phyloP scores from a whole-genome alignment of 2,329 filamentous ascomycete species.

The Colletotrichum chrysophilum region DNA sequence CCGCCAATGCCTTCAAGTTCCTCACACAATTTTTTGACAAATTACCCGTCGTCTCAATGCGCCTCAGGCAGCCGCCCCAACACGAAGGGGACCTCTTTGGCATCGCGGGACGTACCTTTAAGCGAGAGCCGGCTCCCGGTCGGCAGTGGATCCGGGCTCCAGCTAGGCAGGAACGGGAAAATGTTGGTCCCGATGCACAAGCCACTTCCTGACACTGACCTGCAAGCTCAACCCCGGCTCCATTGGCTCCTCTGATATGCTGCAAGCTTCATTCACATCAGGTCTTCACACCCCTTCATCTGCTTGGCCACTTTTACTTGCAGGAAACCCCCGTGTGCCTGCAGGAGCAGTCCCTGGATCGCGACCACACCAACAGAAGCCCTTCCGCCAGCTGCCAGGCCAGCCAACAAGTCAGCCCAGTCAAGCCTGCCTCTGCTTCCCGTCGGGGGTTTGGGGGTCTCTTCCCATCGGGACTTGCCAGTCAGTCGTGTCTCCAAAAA shows the following conservation, averaged over 20 bases:
- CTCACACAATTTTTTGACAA: not conserved
- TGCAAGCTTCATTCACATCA: not conserved
- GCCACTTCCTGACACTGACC: not conserved
- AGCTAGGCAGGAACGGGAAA: not conserved
- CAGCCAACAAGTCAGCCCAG: not conserved
- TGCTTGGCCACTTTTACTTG: slow-evolving; percentile 1
- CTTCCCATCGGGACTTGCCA: not conserved
- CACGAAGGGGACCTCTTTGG: not conserved
- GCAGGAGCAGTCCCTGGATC: slow-evolving; percentile 11
- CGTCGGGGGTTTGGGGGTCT: not conserved
- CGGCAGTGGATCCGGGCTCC: not conserved
- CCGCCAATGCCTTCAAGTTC: not conserved
- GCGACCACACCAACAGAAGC: not conserved
- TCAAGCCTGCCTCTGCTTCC: not conserved
- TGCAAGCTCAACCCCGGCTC: not conserved
- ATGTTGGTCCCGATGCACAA: not conserved
- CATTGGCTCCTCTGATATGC: not conserved
- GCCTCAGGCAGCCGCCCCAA: not conserved
- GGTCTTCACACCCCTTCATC: not conserved
- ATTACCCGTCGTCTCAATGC: not conserved
- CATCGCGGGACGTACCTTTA: not conserved
- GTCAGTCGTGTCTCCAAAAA: not conserved
- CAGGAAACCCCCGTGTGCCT: slow-evolving; percentile 8
- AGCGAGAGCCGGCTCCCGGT: not conserved
- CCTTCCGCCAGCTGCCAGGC: not conserved